These are phyloP conservation scores for Nicotiana otophora DNA, from an alignment of 257 asterid genomes.

Conservation along the genomic window DNA sequence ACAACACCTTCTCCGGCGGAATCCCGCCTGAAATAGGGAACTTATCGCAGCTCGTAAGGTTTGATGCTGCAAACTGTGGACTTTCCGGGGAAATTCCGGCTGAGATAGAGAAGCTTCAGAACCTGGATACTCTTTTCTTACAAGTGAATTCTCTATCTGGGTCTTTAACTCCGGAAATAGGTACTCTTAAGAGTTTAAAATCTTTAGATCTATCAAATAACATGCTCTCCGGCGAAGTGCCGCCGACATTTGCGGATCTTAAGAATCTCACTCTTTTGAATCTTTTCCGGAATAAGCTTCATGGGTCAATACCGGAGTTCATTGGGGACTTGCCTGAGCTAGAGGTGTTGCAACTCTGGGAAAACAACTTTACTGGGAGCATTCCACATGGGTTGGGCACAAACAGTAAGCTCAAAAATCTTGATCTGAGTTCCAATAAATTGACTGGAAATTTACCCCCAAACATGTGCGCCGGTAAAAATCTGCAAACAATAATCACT, in stretches of 20 bases:
- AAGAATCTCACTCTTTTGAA: constrained; percentile 71
- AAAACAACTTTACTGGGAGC: constrained; percentile 86
- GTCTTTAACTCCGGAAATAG: constrained; percentile 60
- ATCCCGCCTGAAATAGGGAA: constrained; percentile 77
- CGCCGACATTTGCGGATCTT: constrained; percentile 54
- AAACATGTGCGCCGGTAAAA: constrained; percentile 57
- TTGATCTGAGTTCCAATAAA: constrained; percentile 85
- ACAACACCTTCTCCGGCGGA: constrained; percentile 64
- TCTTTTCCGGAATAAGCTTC: constrained; percentile 80
- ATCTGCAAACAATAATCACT: constrained; percentile 60
- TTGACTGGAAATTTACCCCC: constrained; percentile 81
- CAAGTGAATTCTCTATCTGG: constrained; percentile 80
- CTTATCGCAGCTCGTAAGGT: constrained; percentile 42
- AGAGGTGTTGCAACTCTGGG: constrained; percentile 90
- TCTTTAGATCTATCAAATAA: constrained; percentile 94
- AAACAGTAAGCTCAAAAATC: constrained; percentile 57
- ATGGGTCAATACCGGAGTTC: constrained; percentile 88
- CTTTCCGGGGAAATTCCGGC: constrained; percentile 76
- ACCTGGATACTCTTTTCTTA: constrained; percentile 75
- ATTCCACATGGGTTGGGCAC: constrained; percentile 69
- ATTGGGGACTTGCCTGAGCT: constrained; percentile 69
- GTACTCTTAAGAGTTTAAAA: constrained; percentile 60
- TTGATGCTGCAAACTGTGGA: constrained; percentile 84
- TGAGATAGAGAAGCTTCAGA: constrained; percentile 65
- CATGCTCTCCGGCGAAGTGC: constrained; percentile 64